Base-by-base conservation (phyloP, 805 yeast species). In the Myxozyma melibiosi region DNA sequence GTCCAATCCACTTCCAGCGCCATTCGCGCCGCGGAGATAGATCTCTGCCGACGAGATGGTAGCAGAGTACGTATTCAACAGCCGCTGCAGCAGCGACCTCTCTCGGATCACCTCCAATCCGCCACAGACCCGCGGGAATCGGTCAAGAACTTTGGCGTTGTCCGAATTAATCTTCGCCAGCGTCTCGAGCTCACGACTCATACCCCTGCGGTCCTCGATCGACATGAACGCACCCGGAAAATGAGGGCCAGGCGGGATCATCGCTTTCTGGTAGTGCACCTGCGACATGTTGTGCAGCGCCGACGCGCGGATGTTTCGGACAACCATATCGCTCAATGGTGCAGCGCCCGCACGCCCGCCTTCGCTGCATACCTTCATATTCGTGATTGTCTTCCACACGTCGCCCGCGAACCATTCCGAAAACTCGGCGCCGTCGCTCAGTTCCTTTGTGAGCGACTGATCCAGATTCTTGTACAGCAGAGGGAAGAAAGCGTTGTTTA, bases 401-500 rank as follows among this genome's bases (percentile, higher is more conserved):
- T 60, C 64, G 22, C 50, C 52, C 9, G 46, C 58, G 16, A 60
- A 58, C 64, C 64, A 60, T 11, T 60, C 63, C 4, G 51, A 33
- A 35, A 56, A 60, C 6, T 43, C 42, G 4, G 28, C 11, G 11
- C 35, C 25, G 7, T 45, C 42, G 13, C 25, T 33, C 18, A 59
- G 30, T 24, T 44, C 46, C 6, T 39, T 40, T 3, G 63, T 57
- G 7, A 70, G 37, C 3, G 63, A 38, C 2, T 64, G 52, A 6
- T 62, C 73, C 66, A 85, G 85, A 3, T 74, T 65, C 2, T 76
- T 67, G 82, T 88, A 85, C 34, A 85, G 68, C 1, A 87, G 75
- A 0, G 98, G 99, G 41, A 92, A 73, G 68, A 92, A 90, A 57
- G 86, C 78, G 68, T 92, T 92, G 67, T 86, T 87, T 43, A 92